phyloP scores from a whole-genome alignment of 2,329 filamentous ascomycete genomes.

The Ilyonectria sp. region DNA sequence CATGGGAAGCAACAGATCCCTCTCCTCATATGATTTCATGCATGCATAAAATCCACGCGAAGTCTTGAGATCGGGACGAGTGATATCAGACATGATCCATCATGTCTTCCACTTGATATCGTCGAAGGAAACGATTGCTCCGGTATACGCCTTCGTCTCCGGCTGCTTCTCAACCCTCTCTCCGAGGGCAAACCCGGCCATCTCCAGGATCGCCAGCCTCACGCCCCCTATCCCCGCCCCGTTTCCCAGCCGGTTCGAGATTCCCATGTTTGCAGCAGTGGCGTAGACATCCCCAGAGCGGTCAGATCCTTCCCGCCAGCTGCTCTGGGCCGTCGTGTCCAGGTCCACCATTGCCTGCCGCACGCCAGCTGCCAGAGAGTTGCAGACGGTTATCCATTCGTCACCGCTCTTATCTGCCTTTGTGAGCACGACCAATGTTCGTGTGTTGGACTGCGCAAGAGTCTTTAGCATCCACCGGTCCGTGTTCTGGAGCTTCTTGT shows the following conservation, averaged over 20 bases:
- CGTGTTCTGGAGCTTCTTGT: slow-evolving; percentile 65
- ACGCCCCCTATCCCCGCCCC: slow-evolving; percentile 59
- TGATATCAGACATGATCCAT: background rate
- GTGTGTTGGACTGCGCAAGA: slow-evolving; percentile 61
- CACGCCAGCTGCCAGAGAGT: slow-evolving; percentile 46
- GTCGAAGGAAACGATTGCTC: slow-evolving; percentile 57
- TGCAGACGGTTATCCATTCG: slow-evolving; percentile 49
- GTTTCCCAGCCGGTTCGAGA: slow-evolving; percentile 50
- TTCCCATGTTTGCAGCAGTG: slow-evolving; percentile 57
- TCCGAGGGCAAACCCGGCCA: slow-evolving; percentile 55
- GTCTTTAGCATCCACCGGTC: slow-evolving; percentile 64
- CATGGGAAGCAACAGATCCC: background rate
- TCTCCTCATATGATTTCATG: background rate
- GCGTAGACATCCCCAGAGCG: slow-evolving; percentile 53
- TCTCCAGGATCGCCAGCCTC: slow-evolving; percentile 57
- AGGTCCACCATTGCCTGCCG: slow-evolving; percentile 47
- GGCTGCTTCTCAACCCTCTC: slow-evolving; percentile 53
- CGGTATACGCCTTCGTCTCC: slow-evolving; percentile 54
- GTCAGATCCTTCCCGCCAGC: slow-evolving; percentile 50
- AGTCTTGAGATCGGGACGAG: too few relatives aligned
- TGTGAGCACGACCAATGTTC: slow-evolving; percentile 67
- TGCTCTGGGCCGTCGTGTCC: slow-evolving; percentile 39
- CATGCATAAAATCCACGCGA: background rate
- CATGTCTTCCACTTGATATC: slow-evolving; percentile 55
- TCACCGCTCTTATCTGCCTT: slow-evolving; percentile 67